Conservation (phyloP, 768 basidiomycete genomes). For the Hericium alpestre region DNA sequence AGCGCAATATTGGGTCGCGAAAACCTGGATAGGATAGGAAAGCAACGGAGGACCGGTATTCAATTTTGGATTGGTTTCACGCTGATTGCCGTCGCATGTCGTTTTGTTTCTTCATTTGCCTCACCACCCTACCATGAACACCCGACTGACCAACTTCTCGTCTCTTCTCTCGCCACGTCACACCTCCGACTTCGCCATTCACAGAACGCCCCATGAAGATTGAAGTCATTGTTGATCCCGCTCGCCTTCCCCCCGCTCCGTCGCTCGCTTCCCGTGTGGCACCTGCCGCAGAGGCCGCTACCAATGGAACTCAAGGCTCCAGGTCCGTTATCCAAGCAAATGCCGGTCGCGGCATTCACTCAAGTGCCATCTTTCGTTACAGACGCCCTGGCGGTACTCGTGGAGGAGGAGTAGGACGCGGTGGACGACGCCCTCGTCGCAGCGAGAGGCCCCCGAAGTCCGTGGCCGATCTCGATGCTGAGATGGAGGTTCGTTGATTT, state of each 20-base stretch:
- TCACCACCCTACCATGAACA: conserved; percentile 19
- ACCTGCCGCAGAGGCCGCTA: conserved; percentile 43
- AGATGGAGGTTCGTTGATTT: conserved; percentile 75
- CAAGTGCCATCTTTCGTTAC: not conserved
- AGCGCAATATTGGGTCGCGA: not conserved
- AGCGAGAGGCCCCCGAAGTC: conserved; percentile 61
- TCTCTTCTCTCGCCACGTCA: conserved; percentile 20
- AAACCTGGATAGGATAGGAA: conserved; percentile 2
- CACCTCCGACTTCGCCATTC: conserved; percentile 15
- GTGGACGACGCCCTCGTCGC: conserved; percentile 35
- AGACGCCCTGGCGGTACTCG: conserved; percentile 12
- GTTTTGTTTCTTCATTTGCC: conserved; percentile 20
- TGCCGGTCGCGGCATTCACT: conserved; percentile 10
- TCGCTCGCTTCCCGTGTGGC: conserved; percentile 80
- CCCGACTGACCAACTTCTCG: conserved; percentile 24
- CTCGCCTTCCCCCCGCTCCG: conserved; percentile 45
- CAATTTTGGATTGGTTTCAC: conserved; percentile 6
- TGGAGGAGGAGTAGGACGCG: conserved; percentile 35
- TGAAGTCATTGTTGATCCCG: conserved; percentile 89
- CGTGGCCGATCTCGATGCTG: conserved; percentile 87
- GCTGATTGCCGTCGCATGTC: conserved; percentile 9
- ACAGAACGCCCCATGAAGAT: conserved; percentile 97
- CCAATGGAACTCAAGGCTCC: conserved; percentile 20
- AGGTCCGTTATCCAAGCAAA: conserved; percentile 24
- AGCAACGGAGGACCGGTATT: conserved; percentile 3